Conservation (phyloP, 768 basidiomycete species). For the Leccinellum luteum region DNA sequence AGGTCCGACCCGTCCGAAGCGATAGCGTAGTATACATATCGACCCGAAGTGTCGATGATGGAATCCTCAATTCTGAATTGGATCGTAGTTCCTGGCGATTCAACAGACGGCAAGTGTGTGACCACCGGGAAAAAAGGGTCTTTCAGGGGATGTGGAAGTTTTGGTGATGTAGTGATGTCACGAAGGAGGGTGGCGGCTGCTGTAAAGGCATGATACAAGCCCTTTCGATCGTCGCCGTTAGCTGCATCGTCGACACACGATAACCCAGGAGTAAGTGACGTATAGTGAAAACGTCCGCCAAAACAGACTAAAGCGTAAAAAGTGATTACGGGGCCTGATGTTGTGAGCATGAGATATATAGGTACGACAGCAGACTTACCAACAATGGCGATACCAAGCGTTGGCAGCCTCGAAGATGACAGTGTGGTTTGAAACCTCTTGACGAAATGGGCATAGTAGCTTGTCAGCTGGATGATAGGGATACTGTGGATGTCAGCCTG, state of each 20-base stretch:
- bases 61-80: background rate
- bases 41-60: background rate
- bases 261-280: background rate
- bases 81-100: background rate
- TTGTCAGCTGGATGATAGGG: background rate
- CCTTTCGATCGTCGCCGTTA: background rate
- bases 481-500: background rate
- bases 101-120: background rate
- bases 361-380: background rate
- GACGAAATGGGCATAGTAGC: background rate
- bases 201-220: background rate
- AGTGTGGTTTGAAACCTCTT: no score
- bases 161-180: background rate
- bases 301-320: background rate
- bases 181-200: background rate
- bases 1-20: background rate
- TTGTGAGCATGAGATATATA: background rate
- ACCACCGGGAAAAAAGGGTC: no score
- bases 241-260: background rate
- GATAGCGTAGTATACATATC: background rate
- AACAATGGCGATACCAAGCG: background rate
- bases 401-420: background rate
- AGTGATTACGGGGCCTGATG: background rate
- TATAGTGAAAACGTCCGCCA: background rate
- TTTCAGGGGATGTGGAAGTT: background rate